Conservation (phyloP, 495 filamentous ascomycete genomes). For the Penicillium soppii region DNA sequence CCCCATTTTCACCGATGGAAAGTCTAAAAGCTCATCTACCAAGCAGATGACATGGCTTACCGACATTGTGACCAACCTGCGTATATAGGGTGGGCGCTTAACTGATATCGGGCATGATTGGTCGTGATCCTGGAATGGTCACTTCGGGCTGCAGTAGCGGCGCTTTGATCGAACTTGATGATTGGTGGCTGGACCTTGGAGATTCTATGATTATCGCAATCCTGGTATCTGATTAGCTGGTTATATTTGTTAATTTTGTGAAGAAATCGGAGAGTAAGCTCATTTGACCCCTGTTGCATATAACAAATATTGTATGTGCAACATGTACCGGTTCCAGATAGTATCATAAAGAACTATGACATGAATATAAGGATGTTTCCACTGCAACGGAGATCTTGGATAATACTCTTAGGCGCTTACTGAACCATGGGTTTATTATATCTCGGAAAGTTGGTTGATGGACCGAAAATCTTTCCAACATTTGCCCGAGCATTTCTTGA, state of each 20-base stretch:
- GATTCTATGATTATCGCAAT: constrained; percentile 5
- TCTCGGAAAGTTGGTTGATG: no score
- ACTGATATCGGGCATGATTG: constrained; percentile 21
- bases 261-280: constrained; percentile 6
- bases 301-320: no score
- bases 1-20: constrained; percentile 4
- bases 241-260: constrained; percentile 2
- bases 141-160: constrained; percentile 20
- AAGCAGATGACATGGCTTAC: constrained; percentile 7
- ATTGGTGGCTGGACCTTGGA: constrained; percentile 9
- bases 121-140: constrained; percentile 13
- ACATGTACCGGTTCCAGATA: no score
- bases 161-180: constrained; percentile 11
- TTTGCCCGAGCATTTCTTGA: not conserved
- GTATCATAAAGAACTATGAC: no score
- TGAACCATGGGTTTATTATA: no score
- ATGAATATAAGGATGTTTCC: no score
- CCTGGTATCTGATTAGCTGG: not conserved
- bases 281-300: no score
- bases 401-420: no score
- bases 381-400: no score
- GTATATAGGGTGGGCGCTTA: constrained; percentile 26
- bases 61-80: constrained; percentile 24
- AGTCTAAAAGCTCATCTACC: constrained; percentile 1
- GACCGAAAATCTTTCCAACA: no score